Evolutionary conservation across 257 asterid genomes (phyloP), one percentile per base, ranked within the genome.

Genomic region (Avicennia marina): DNA sequence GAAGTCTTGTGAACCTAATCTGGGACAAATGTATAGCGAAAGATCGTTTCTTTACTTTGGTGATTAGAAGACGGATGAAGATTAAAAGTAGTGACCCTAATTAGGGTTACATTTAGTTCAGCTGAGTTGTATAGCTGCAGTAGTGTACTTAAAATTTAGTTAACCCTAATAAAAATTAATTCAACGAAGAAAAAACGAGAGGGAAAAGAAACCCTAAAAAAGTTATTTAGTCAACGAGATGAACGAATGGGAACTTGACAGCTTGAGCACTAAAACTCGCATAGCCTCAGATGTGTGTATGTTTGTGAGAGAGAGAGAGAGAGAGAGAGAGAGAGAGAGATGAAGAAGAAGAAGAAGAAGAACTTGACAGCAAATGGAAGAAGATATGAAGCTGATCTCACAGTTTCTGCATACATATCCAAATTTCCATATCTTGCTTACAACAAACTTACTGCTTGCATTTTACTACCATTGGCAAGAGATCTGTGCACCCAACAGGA

Each of bases 231-330:
- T 70, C 69, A 58, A 31, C 42, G n/a, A 43, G 25, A 59, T 53
- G 64, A 71, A 56, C 85, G 43, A 78, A 82, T 84, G 65, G 67
- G 59, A 78, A 62, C 53, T 78, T 31, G 87, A 76, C 87, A 87
- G 62, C 81, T 74, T 68, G 67, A 60, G 10, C 3, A 12, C 32
- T 34, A 59, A 19, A 59, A 56, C 68, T 51, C 54, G 29, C 64
- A 65, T 34, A 64, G 62, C 63, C 75, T 41, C 47, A 53, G 32
- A 46, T 31, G 41, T 66, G 73, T 49, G 55, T 51, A 41, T 27
- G 39, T n/a, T 40, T 8, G 62, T 48, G 70, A 60, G 64, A 46
- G 41, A 29, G 61, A 59, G 67, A 62, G 46, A 67, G 42, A 38
- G 60, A 56, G 56, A 51, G 53, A 65, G 65, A 56, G 60, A 60